phyloP scores from a whole-genome alignment of 768 basidiomycete genomes.

The Tylopilus sp. region DNA sequence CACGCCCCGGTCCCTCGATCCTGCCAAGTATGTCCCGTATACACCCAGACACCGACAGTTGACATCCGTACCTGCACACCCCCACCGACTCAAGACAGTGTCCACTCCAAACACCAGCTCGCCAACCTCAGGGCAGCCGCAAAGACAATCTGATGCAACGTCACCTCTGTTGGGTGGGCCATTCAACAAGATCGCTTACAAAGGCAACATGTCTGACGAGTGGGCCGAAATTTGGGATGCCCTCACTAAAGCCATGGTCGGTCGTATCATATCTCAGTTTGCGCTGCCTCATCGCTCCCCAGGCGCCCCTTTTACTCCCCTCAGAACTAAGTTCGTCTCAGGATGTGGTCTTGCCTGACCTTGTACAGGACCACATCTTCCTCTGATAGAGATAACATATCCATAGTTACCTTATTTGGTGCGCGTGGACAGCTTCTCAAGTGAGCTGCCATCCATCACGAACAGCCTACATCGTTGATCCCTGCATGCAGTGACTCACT shows the following conservation, averaged over 20 bases:
- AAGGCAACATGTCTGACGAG: constrained; percentile 49
- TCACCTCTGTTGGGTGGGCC: constrained; percentile 66
- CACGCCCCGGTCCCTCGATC: not conserved
- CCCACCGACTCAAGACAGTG: not conserved
- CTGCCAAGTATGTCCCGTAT: constrained; percentile 65
- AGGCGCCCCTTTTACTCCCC: constrained; percentile 84
- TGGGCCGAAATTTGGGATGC: constrained; percentile 71
- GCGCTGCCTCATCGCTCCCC: constrained; percentile 5
- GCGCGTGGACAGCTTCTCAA: constrained; percentile 66
- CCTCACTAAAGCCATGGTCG: constrained; percentile 64
- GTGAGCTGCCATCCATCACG: too few species aligned
- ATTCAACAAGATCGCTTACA: constrained; percentile 66
- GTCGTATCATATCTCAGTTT: constrained; percentile 14
- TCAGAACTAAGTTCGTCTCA: constrained; percentile 50
- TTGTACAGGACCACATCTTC: constrained; percentile 80
- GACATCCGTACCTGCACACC: constrained; percentile 26
- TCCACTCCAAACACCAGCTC: constrained; percentile 50
- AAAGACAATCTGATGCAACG: constrained; percentile 63
- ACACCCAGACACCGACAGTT: constrained; percentile 67
- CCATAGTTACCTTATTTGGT: constrained; percentile 78
- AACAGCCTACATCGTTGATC: too few species aligned
- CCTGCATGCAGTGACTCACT: constrained; percentile 32
- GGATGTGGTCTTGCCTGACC: constrained; percentile 62
- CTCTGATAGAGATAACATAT: constrained; percentile 53
- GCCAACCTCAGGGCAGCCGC: constrained; percentile 72